Evolutionary conservation across 176 grass and related monocot species (phyloP).

Genomic region (Poa pratensis): DNA sequence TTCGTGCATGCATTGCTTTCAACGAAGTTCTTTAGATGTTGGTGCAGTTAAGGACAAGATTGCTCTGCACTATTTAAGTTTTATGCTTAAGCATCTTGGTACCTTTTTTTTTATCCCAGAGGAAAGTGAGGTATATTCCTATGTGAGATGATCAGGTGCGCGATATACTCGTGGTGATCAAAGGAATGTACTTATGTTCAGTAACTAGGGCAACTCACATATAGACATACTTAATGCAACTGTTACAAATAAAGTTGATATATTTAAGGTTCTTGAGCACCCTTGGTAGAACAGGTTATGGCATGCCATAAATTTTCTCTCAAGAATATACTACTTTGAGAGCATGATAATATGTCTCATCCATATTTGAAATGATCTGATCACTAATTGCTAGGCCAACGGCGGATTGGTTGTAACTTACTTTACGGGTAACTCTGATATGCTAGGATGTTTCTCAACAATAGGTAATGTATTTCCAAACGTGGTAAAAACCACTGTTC

Average conservation of each 20-base stretch:
- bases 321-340: constrained; percentile 13
- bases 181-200: not conserved
- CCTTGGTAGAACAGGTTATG: not conserved
- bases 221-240: not conserved
- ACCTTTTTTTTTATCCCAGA: not conserved
- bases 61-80: constrained; percentile 4
- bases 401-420: not conserved
- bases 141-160: not conserved
- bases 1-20: not conserved
- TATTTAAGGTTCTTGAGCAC: not conserved
- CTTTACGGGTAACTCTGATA: not conserved
- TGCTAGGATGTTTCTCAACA: constrained; percentile 10
- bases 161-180: not conserved
- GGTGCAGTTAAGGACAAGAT: constrained; percentile 1
- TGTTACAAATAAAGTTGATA: not conserved
- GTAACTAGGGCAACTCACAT: not conserved
- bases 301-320: constrained; percentile 17
- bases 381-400: not conserved
- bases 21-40: not conserved
- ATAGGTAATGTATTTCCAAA: not conserved
- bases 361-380: constrained; percentile 5
- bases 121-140: not conserved
- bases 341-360: not conserved
- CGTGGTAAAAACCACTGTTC: not conserved
- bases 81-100: constrained; percentile 2